A percentile compares a stretch with the other conserved stretches of the same genome.
Evolutionary conservation across 2,329 filamentous ascomycete genomes (phyloP).

Genomic region (Lachnellula hyalina): DNA sequence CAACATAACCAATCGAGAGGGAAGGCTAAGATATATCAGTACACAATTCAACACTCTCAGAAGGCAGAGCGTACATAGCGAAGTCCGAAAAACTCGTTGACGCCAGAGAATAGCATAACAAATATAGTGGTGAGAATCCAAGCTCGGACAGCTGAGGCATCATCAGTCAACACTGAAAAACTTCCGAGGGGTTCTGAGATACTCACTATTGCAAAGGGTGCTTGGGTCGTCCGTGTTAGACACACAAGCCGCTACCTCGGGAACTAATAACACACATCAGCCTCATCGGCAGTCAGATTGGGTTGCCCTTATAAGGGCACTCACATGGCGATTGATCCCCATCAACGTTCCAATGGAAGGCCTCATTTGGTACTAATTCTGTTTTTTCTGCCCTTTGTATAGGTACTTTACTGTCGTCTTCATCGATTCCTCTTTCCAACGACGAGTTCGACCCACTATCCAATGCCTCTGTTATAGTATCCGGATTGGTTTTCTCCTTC

Average conservation of each 20-base stretch:
- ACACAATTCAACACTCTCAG: too few species aligned
- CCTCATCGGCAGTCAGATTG: not conserved
- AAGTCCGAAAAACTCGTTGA: constrained; percentile 18
- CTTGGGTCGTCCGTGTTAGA: constrained; percentile 30
- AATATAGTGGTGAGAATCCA: constrained; percentile 48
- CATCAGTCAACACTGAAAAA: not conserved
- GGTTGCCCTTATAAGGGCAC: not conserved
- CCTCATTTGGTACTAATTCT: constrained; percentile 33
- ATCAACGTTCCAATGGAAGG: constrained; percentile 35
- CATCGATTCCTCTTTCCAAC: not conserved
- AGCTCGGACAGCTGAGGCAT: constrained; percentile 40
- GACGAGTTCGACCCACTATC: not conserved
- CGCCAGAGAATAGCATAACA: constrained; percentile 10
- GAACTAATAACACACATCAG: constrained; percentile 24
- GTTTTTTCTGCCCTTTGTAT: constrained; percentile 30
- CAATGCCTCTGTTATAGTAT: not conserved
- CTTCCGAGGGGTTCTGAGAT: constrained; percentile 14
- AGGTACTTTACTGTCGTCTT: not conserved
- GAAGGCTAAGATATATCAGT: constrained; percentile 2
- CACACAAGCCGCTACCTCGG: constrained; percentile 35
- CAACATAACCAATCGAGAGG: constrained; percentile 16
- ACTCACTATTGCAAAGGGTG: constrained; percentile 27
- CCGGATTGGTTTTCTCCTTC: not conserved
- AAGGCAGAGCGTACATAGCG: not conserved
- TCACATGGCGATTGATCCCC: constrained; percentile 35